Base-by-base conservation (phyloP, 108 stramenopile species). In the Conticribra weissflogii region DNA sequence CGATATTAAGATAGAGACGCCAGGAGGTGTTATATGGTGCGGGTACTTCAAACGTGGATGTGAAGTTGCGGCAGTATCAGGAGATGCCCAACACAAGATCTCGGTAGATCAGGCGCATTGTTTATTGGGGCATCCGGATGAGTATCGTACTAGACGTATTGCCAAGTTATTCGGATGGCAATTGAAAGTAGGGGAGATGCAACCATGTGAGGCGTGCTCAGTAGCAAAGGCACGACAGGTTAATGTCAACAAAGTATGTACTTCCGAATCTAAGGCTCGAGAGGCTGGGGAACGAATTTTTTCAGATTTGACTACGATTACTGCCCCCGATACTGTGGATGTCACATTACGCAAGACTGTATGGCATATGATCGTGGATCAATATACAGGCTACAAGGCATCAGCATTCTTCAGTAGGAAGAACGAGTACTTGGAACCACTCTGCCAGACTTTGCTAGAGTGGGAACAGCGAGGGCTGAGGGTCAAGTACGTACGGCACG, bases 291-390 rank as follows among this genome's bases (percentile, higher is more conserved):
- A 27, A 24, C 23, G 55, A 30, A 23, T 56, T 8, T 41, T 59
- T 34, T 27, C n/a, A 3, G 34, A 59, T 41, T 17, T 59, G 18
- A 34, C 59, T 28, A 59, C 34, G 28, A 59, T 41, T 22, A 5
- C 3, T 17, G 5, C n/a, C n/a, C 32, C 3, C 3, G 34, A 59
- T 41, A 16, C 25, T 41, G 17, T 17, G 34, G 59, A 19, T 3
- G 4, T 19, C 18, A n/a, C n/a, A n/a, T n/a, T n/a, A n/a, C n/a
- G n/a, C n/a, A 54, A 46, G 2, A 57, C 36, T 29, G 27, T 22
- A n/a, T 80, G 79, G 79, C 28, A 60, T 23, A n/a, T 80, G 3
- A 33, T 62, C 4, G 66, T 74, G 17, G 79, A 74, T 57, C 72
- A 68, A 9, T 41, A 33, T 7, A 66, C 72, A 2, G 31, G 48